phyloP scores from a whole-genome alignment of 352 stramenopile genomes.

The Phytophthora multivora region DNA sequence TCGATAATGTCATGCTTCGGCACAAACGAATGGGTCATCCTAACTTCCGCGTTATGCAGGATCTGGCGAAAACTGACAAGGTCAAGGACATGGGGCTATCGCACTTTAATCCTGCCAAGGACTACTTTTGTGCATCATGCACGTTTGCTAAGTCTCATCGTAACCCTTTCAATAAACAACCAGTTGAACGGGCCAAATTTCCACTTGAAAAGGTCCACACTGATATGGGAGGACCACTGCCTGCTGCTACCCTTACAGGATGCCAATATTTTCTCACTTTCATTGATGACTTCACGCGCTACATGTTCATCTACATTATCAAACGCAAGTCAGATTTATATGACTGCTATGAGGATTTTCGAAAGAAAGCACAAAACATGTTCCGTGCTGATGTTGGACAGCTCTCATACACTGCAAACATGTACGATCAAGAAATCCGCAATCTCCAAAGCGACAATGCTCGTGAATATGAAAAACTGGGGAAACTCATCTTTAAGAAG shows the following conservation, averaged over 20 bases:
- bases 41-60: conserved; percentile 4
- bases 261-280: background rate
- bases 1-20: background rate
- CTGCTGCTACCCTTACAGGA: background rate
- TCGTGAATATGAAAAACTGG: background rate
- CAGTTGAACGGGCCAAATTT: background rate
- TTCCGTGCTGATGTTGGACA: background rate
- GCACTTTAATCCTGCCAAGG: background rate
- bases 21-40: background rate
- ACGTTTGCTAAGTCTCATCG: background rate
- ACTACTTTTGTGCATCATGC: background rate
- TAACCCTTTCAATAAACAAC: background rate
- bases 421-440: background rate
- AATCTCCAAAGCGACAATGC: background rate
- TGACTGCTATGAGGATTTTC: background rate
- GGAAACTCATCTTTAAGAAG: background rate
- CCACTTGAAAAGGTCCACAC: background rate
- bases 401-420: background rate
- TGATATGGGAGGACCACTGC: conserved; percentile 1
- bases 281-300: background rate
- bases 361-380: background rate
- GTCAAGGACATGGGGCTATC: background rate
- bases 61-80: background rate
- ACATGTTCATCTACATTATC: background rate
- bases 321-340: background rate